Conservation (phyloP, 805 yeast genomes). For the Danielozyma ontarioensis region DNA sequence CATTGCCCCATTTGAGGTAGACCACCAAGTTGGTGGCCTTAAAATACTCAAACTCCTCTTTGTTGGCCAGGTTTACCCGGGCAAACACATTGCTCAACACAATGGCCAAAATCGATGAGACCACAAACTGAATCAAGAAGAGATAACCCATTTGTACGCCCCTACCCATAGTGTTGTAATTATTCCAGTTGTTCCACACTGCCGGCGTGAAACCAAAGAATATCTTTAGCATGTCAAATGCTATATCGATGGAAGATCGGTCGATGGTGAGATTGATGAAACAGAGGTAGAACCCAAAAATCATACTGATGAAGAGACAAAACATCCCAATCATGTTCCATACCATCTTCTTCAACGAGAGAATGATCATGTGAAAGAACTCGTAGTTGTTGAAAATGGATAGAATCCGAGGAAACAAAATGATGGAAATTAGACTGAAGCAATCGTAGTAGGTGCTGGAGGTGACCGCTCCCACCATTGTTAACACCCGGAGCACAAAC, state of each 20-base stretch:
- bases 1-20: conserved; percentile 20
- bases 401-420: conserved; percentile 46
- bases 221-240: conserved; percentile 47
- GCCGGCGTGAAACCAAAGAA: conserved; percentile 58
- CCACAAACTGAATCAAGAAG: conserved; percentile 50
- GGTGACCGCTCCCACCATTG: conserved; percentile 7
- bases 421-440: conserved; percentile 42
- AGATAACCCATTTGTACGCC: conserved; percentile 45
- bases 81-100: conserved; percentile 42
- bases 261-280: conserved; percentile 44
- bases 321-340: conserved; percentile 46
- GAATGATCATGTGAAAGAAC: conserved; percentile 46
- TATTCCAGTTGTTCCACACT: conserved; percentile 52
- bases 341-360: conserved; percentile 47
- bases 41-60: conserved; percentile 37
- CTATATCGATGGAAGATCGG: conserved; percentile 37
- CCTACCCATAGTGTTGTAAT: conserved; percentile 43
- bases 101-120: conserved; percentile 51
- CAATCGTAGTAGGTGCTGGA: conserved; percentile 19
- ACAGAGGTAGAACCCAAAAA: conserved; percentile 52
- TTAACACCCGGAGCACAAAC: conserved; percentile 18
- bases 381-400: conserved; percentile 47
- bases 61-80: conserved; percentile 24
- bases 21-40: conserved; percentile 34
- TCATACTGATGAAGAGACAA: conserved; percentile 44